A percentile compares a stretch with the other conserved stretches of the same genome.
These are phyloP conservation scores for Phalaenopsis equestris DNA, from an alignment of 106 monocot genomes.

Conservation along the genomic window DNA sequence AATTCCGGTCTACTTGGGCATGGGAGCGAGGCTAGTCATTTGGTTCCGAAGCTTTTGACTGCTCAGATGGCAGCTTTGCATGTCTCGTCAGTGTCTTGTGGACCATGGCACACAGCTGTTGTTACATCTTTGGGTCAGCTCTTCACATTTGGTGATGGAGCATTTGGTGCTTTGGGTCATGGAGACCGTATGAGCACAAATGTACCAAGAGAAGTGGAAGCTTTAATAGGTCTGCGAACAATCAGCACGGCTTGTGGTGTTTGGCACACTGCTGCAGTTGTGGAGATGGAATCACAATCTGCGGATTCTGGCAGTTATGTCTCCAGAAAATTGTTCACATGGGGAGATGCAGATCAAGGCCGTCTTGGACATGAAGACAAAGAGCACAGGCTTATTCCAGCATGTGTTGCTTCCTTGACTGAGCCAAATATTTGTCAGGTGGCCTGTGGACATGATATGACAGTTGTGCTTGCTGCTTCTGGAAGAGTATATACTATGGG, in stretches of 20 bases:
- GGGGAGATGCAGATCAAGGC: conserved; percentile 54
- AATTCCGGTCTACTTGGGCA: conserved; percentile 45
- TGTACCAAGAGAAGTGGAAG: conserved; percentile 39
- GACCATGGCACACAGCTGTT: conserved; percentile 46
- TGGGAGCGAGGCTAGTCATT: conserved; percentile 44
- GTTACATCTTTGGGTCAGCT: conserved; percentile 37
- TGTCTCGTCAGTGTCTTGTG: conserved; percentile 44
- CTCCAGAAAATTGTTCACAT: conserved; percentile 32
- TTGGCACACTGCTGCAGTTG: conserved; percentile 50
- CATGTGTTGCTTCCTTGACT: conserved; percentile 30
- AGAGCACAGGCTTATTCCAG: conserved; percentile 23
- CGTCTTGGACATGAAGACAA: conserved; percentile 41
- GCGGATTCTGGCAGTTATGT: conserved; percentile 15
- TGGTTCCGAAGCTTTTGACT: conserved; percentile 44
- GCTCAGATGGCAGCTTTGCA: conserved; percentile 44
- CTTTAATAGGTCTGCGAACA: conserved; percentile 31
- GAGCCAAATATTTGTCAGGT: conserved; percentile 36
- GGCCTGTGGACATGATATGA: conserved; percentile 39
- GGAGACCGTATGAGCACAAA: conserved; percentile 28
- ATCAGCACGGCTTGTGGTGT: conserved; percentile 41
- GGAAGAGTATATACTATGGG: conserved; percentile 42
- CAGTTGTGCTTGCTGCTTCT: conserved; percentile 30
- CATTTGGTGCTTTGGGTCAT: conserved; percentile 45
- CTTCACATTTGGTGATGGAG: conserved; percentile 49
- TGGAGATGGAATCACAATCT: conserved; percentile 20